These are phyloP conservation scores for Diaporthe sp. DNA, from an alignment of 2,329 filamentous ascomycete species.

Conservation along the genomic window DNA sequence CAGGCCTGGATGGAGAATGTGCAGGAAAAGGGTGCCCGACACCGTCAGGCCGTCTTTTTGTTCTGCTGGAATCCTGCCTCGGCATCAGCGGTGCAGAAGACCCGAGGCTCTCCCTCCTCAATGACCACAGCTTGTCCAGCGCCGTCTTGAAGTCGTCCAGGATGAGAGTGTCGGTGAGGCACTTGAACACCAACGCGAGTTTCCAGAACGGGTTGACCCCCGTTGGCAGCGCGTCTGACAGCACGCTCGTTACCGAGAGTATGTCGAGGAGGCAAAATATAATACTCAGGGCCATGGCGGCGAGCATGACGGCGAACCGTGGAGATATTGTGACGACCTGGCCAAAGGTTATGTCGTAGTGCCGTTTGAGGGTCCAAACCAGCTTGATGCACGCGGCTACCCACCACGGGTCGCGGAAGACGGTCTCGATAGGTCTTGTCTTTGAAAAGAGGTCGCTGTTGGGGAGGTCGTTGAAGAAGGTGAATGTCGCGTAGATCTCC, in stretches of 20 bases:
- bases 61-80: not conserved
- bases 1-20: slow-evolving; percentile 2
- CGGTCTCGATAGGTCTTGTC: slow-evolving; percentile 36
- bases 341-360: slow-evolving; percentile 70
- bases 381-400: slow-evolving; percentile 71
- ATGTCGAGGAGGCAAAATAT: slow-evolving; percentile 73
- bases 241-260: slow-evolving; percentile 67
- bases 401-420: slow-evolving; percentile 73
- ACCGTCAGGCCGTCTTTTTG: slow-evolving; percentile 22
- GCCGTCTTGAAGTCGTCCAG: slow-evolving; percentile 78
- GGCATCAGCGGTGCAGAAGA: not conserved
- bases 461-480: slow-evolving; percentile 62
- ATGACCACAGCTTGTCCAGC: slow-evolving; percentile 51
- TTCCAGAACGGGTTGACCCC: slow-evolving; percentile 77
- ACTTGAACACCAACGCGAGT: slow-evolving; percentile 75
- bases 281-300: slow-evolving; percentile 72
- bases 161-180: slow-evolving; percentile 75
- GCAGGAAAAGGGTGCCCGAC: slow-evolving; percentile 1
- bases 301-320: slow-evolving; percentile 73
- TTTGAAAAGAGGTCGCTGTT: slow-evolving; percentile 28
- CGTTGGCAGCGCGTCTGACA: slow-evolving; percentile 51
- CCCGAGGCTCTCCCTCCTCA: slow-evolving; percentile 21
- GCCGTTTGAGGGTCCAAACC: slow-evolving; percentile 73
- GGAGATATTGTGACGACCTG: slow-evolving; percentile 73
- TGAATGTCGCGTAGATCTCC: slow-evolving; percentile 75